Base-by-base conservation (phyloP, 306 rosid genomes). In the Dalbergia oliveri region DNA sequence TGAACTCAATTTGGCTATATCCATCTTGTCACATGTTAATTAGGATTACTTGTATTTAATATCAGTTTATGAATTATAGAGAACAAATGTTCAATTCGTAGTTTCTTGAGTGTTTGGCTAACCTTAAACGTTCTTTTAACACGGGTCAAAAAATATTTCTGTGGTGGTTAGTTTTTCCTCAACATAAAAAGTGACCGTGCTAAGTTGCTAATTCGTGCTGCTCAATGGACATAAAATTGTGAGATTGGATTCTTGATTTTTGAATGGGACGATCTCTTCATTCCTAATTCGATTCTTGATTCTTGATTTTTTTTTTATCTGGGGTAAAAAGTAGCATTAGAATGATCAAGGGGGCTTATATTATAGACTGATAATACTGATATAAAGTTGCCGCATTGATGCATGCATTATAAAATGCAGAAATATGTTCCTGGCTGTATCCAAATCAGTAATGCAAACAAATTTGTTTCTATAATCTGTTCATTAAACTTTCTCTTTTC, bases 1-100 rank as follows among this genome's bases (percentile, higher is more conserved):
- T 87, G 75, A 87, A 39, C 58, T 72, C 18, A 34, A 58, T 64
- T 34, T 47, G 11, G 56, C 0, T 68, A 6, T 47, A 23, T 49
- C 69, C 43, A 47, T 72, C 41, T 9, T 16, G 33, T 8, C 11
- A 6, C 56, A 8, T 49, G 57, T 13, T 8, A 53, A 4, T 11
- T 45, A 6, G 70, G 11, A 37, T 64, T 23, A 18, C 37, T 58
- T 49, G 56, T 56, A 6, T 66, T 23, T 37, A 8, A 26, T 16
- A 54, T 7, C 43, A 23, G 4, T 45, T 45, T 33, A 7, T 11
- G 11, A 16, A 15, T 47, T 11, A 4, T 63, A n/a, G 13, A 16
- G 19, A 62, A 33, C 47, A 61, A 44, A 23, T 37, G 12, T 64
- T 35, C 60, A 33, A 50, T 50, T 34, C 49, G 9, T 49, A n/a